Evolutionary conservation across 2,329 filamentous ascomycete genomes (phyloP), one percentile per base, ranked within the genome.

Genomic region (Verticillium klebahnii): DNA sequence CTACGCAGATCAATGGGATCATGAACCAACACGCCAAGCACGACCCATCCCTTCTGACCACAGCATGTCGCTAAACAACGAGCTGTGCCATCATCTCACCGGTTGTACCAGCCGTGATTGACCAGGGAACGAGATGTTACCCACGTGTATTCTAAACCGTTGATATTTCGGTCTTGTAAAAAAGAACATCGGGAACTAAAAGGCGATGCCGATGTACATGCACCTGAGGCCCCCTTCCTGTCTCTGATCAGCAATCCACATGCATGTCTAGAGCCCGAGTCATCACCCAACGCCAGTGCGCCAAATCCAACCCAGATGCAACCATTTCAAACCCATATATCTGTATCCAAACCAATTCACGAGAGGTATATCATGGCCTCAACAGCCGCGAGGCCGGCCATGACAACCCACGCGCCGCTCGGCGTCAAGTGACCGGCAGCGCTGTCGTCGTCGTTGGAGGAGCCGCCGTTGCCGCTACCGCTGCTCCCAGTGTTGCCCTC

Each of bases 341-440:
- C 45, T 52, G n/a, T 19, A 52, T 23, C n/a, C 9, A 50, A 25
- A 12, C 3, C 11, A 52, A 11, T 6, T 23, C 19, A 25, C 8
- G n/a, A 52, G 19, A 52, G n/a, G 45, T 25, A 52, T n/a, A 52
- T 5, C 29, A 29, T 6, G 29, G 29, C 29, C 29, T 29, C 3
- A 11, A 14, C n/a, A 12, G 19, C 19, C n/a, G 45, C 45, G 19
- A 52, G 17, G 9, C 45, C 45, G 45, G 45, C 45, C 45, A 52
- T 25, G 8, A 19, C 45, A 12, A 52, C n/a, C 45, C 45, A 52
- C 5, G 45, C 45, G 25, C n/a, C 19, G 12, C 17, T 7, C 45
- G 63, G 50, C 6, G 60, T 58, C 12, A 39, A 17, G 11, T 58
- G 63, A n/a, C 63, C 62, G 7, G 63, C 63, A 32, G 56, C 60